Evolutionary conservation across 163 green algal species (phyloP).

Genomic region (Chlorella variabilis): DNA sequence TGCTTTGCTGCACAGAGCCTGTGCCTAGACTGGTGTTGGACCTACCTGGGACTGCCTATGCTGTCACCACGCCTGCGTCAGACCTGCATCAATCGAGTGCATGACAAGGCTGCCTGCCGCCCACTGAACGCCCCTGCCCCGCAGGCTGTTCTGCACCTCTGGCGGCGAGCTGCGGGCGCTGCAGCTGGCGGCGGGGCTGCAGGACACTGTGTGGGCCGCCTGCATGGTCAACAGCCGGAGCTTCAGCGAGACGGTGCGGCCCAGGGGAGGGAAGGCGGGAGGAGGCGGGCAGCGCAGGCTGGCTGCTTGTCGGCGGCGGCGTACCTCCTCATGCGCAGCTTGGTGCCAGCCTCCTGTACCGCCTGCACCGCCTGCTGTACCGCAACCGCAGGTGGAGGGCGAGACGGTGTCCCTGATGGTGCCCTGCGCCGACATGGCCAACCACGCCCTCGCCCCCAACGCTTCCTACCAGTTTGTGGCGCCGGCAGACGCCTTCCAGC

Average conservation of each 20-base stretch:
- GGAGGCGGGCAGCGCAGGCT: too few relatives aligned
- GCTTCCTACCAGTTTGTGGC: constrained; percentile 46
- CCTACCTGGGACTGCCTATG: too few relatives aligned
- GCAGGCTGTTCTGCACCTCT: constrained; percentile 38
- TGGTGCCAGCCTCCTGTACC: background rate
- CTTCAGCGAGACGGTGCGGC: constrained; percentile 54
- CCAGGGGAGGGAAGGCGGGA: too few relatives aligned
- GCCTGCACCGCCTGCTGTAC: background rate
- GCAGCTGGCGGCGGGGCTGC: constrained; percentile 27
- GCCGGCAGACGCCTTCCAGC: constrained; percentile 35
- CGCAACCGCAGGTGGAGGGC: constrained; percentile 30
- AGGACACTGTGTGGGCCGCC: constrained; percentile 56
- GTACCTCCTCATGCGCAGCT: background rate
- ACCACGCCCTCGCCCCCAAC: constrained; percentile 48
- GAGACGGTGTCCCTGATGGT: constrained; percentile 57
- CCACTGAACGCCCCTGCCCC: too few relatives aligned
- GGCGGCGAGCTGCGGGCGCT: constrained; percentile 48
- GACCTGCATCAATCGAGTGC: too few relatives aligned
- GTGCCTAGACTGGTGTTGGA: too few relatives aligned
- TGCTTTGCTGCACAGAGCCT: too few relatives aligned
- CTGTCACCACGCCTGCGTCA: too few relatives aligned
- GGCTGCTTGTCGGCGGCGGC: background rate
- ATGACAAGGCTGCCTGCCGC: too few relatives aligned
- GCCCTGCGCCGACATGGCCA: constrained; percentile 56
- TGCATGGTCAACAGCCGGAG: constrained; percentile 65